Conservation (phyloP, 371 early-diverging fungal species). For the Apophysomyces trapeziformis region DNA sequence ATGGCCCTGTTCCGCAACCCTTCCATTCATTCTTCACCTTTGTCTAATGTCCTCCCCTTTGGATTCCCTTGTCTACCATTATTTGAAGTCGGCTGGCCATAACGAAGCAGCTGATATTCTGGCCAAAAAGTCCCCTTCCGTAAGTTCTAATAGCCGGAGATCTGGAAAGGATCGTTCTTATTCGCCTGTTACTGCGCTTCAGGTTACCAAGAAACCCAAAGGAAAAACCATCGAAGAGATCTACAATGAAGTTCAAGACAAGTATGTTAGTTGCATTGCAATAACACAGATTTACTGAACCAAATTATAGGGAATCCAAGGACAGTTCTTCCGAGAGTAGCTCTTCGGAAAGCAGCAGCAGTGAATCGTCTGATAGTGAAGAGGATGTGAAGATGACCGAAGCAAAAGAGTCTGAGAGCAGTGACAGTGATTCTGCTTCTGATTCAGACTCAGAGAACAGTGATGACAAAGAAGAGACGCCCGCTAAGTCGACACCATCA, state of each 20-base stretch:
- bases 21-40: not conserved
- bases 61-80: slow-evolving; percentile 27
- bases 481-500: not conserved
- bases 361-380: slow-evolving; percentile 8
- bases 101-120: slow-evolving; percentile 23
- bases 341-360: slow-evolving; percentile 13
- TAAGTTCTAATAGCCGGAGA: slow-evolving; percentile 7
- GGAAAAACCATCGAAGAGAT: slow-evolving; percentile 11
- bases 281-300: not conserved
- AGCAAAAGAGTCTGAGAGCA: not conserved
- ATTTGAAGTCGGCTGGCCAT: slow-evolving; percentile 19
- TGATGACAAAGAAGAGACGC: not conserved
- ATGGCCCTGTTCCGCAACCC: not conserved
- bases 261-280: slow-evolving; percentile 6
- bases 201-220: slow-evolving; percentile 5
- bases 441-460: slow-evolving; percentile 9
- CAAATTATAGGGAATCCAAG: not conserved
- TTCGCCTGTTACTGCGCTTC: not conserved
- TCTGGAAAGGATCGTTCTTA: not conserved
- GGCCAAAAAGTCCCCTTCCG: slow-evolving; percentile 22
- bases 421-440: not conserved
- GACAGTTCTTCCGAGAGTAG: not conserved
- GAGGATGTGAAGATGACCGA: slow-evolving; percentile 20
- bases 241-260: slow-evolving; percentile 11
- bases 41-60: slow-evolving; percentile 13